Conservation (phyloP, 1,284 basidiomycete genomes). For the Cyathus pygmaeus region DNA sequence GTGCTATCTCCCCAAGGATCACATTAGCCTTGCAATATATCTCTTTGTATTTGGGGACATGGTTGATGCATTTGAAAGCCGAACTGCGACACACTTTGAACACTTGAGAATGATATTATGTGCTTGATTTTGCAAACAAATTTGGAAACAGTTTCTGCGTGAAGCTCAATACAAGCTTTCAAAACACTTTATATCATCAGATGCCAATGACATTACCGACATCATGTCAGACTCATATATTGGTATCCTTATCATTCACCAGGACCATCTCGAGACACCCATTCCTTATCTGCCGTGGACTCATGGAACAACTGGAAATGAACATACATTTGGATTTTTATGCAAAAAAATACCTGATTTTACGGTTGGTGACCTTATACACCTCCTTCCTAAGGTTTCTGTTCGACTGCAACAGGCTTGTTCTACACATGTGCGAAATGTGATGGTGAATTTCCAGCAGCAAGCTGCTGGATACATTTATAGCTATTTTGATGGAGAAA, state of each 20-base stretch:
- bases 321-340: slow-evolving; percentile 46
- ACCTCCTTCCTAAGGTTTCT: neutral
- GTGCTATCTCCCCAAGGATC: slow-evolving; percentile 20
- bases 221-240: slow-evolving; percentile 44
- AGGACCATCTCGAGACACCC: slow-evolving; percentile 31
- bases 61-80: slow-evolving; percentile 46
- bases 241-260: slow-evolving; percentile 41
- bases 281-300: slow-evolving; percentile 44
- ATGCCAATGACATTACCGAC: slow-evolving; percentile 39
- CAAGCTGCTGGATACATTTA: too few species aligned
- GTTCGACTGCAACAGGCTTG: too few species aligned
- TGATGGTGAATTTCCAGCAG: too few species aligned
- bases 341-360: neutral
- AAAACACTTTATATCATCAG: slow-evolving; percentile 42
- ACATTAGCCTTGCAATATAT: slow-evolving; percentile 28
- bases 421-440: too few species aligned
- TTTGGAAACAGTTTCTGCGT: slow-evolving; percentile 41
- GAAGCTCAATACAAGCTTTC: slow-evolving; percentile 22
- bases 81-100: slow-evolving; percentile 29
- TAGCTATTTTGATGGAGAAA: too few species aligned
- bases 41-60: slow-evolving; percentile 49
- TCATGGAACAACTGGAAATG: slow-evolving; percentile 43
- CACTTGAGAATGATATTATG: slow-evolving; percentile 44
- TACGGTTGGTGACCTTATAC: neutral
- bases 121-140: slow-evolving; percentile 43